A percentile compares a stretch with the other conserved stretches of the same genome.
Evolutionary conservation across 1,139 yeast species (phyloP).

Genomic region (Yamadazyma triangularis): DNA sequence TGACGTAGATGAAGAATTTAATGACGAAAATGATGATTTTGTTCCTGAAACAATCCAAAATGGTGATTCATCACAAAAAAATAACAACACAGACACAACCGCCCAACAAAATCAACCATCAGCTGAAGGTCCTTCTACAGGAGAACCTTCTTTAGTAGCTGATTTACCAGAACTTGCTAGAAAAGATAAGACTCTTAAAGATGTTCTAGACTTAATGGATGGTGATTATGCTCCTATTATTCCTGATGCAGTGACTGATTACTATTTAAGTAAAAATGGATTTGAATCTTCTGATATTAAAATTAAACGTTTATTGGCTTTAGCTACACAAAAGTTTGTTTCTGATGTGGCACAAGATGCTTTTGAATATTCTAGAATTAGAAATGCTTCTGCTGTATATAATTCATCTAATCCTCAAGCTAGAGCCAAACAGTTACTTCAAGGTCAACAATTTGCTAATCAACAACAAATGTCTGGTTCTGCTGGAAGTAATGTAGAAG

Average conservation of each 20-base stretch:
- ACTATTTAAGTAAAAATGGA: conserved; percentile 85
- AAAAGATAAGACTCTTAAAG: conserved; percentile 83
- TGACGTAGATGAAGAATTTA: conserved; percentile 23
- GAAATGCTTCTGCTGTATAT: conserved; percentile 79
- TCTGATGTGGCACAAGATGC: conserved; percentile 96
- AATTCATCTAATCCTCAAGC: conserved; percentile 84
- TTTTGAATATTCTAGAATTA: conserved; percentile 86
- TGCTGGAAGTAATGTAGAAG: conserved; percentile 34
- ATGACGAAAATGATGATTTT: conserved; percentile 20
- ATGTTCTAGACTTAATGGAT: conserved; percentile 83
- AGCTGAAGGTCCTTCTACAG: not conserved
- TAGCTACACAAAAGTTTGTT: conserved; percentile 94
- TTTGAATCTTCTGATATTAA: conserved; percentile 76
- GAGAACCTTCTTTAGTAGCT: conserved; percentile 19
- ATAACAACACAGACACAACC: too few species aligned
- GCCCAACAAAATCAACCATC: too few species aligned
- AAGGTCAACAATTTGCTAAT: conserved; percentile 57
- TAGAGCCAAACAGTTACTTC: conserved; percentile 73
- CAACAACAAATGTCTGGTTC: conserved; percentile 40
- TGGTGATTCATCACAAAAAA: too few species aligned
- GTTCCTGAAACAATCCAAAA: conserved; percentile 4
- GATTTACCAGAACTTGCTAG: conserved; percentile 71
- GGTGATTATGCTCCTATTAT: conserved; percentile 89
- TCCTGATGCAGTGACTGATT: conserved; percentile 97
- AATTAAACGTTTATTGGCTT: conserved; percentile 79